These are phyloP conservation scores for Fusarium sp. DNA, from an alignment of 2,329 filamentous ascomycete species.

Conservation along the genomic window DNA sequence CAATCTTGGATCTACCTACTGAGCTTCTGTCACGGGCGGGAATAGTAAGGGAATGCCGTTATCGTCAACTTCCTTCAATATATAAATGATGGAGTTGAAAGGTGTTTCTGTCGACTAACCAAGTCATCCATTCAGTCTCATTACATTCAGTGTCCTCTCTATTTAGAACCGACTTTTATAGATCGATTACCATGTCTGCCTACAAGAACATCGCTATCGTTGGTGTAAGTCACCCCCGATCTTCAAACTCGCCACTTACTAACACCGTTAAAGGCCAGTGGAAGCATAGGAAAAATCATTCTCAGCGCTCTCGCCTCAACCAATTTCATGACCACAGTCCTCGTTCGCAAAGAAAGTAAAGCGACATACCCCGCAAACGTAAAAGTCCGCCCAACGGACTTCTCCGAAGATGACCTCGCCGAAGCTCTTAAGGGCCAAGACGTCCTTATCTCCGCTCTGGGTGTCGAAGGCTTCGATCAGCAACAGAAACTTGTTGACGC, in stretches of 20 bases:
- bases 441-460: background rate
- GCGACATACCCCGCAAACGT: background rate
- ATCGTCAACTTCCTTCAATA: background rate
- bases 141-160: fast-evolving
- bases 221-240: background rate
- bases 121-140: background rate
- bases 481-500: slow-evolving; percentile 5
- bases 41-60: background rate
- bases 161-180: fast-evolving
- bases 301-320: background rate
- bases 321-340: background rate
- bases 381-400: background rate
- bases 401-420: background rate
- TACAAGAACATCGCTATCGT: background rate
- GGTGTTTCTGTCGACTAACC: fast-evolving
- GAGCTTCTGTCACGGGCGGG: no score
- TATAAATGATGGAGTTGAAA: background rate
- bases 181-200: background rate
- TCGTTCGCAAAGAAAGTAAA: background rate
- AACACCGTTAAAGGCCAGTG: background rate
- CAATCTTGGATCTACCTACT: background rate
- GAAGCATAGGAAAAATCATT: slow-evolving; percentile 5
- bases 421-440: background rate
- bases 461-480: background rate
- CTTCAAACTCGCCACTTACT: fast-evolving